Evolutionary conservation across 805 yeast species (phyloP), one percentile per base, ranked within the genome.

Genomic region (Myxozyma lipomycoides): DNA sequence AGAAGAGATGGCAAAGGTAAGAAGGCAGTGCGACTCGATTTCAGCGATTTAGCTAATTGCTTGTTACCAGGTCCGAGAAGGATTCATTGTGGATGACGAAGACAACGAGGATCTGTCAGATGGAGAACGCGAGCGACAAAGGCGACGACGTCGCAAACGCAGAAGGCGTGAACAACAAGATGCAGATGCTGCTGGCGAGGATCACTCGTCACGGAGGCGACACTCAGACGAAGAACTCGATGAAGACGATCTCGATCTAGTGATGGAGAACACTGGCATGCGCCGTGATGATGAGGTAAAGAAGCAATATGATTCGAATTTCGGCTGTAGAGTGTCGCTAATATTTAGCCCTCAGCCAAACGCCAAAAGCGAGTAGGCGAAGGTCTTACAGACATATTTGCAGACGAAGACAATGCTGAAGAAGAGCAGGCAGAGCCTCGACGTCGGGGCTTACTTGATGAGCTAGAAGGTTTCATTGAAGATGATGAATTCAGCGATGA

Each of bases 401-500:
- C 88, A 15, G 93, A 65, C 24, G 71, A 57, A 19, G 71, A 63
- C 19, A 75, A 67, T 28, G 71, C 55, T 32, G 70, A 56, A 15
- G 65, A 61, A 15, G 66, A 63, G 21, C 70, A 28, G 68, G 54
- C 58, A 22, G 61, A 58, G 45, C 48, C 64, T 58, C 43, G 50
- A 17, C 50, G 55, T 9, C 54, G 67, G 56, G 55, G 65, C 49
- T 72, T 67, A 39, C 68, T 81, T 58, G 95, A 89, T 64, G 98
- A 93, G 68, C 81, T 91, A 62, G 98, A 89, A 66, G 98, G 90
- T 65, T 93, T 93, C 70, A 93, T 93, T 61, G 98, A 91, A 69
- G 97, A 91, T 55, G 98, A 93, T 68, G 97, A 90, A 67, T 84
- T 85, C 63, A 86, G 95, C 6, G 97, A 88, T 61, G 95, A 89